Evolutionary conservation across 2,329 filamentous ascomycete genomes (phyloP).

Genomic region (Fusarium buharicum): DNA sequence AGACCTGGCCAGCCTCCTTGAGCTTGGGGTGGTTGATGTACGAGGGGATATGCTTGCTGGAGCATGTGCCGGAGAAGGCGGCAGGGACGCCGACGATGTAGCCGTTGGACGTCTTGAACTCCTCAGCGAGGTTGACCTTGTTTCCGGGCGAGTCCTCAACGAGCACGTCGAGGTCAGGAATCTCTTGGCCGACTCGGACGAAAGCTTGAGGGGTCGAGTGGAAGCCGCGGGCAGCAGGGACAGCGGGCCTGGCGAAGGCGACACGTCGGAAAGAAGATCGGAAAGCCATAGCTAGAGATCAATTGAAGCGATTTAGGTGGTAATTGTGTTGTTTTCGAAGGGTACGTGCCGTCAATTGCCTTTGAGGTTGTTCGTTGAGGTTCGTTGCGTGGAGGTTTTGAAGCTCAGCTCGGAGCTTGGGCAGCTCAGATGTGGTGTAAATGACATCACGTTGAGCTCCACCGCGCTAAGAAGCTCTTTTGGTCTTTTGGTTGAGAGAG

Average conservation of each 20-base stretch:
- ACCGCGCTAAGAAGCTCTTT: slow-evolving; percentile 15
- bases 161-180: slow-evolving; percentile 81
- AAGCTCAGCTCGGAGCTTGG: slow-evolving; percentile 31
- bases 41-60: slow-evolving; percentile 78
- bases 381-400: slow-evolving; percentile 14
- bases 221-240: slow-evolving; percentile 59
- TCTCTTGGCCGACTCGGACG: slow-evolving; percentile 80
- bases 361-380: slow-evolving; percentile 10
- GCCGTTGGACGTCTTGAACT: slow-evolving; percentile 76
- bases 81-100: slow-evolving; percentile 88
- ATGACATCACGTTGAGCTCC: slow-evolving; percentile 43
- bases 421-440: slow-evolving; percentile 10
- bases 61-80: slow-evolving; percentile 73
- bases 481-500: no score
- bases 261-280: slow-evolving; percentile 50
- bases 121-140: slow-evolving; percentile 86
- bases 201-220: slow-evolving; percentile 70
- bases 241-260: slow-evolving; percentile 47
- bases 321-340: slow-evolving; percentile 8
- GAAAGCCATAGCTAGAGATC: slow-evolving; percentile 50
- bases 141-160: slow-evolving; percentile 89
- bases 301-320: slow-evolving; percentile 3
- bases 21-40: slow-evolving; percentile 84
- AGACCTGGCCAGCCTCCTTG: slow-evolving; percentile 83
- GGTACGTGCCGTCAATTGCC: slow-evolving; percentile 28